Evolutionary conservation across 352 stramenopile species (phyloP), one percentile per base, ranked within the genome.

Genomic region (Achlya hypogyna): DNA sequence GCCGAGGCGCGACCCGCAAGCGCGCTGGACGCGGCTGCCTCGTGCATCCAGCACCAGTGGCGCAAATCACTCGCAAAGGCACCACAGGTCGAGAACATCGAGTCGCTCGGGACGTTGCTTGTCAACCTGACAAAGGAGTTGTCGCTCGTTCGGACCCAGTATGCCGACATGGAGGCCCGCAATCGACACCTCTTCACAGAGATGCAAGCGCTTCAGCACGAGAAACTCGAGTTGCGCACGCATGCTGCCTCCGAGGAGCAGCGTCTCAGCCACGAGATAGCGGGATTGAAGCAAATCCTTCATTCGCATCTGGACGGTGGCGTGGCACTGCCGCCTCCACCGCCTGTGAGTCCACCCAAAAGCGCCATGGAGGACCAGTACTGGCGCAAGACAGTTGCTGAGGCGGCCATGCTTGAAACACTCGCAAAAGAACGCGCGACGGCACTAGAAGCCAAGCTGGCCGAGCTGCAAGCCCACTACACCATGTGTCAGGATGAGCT

Each of bases 381-480:
- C 53, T 63, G 53, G 53, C 53, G 35, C 4, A 23, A 63, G 32
- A 27, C 53, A n/a, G 32, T 38, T 12, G 18, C 32, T 28, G 35
- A 34, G 14, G 53, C 53, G 8, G 20, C 31, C 2, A 51, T 38
- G 2, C 25, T 49, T 2, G 53, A 34, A 12, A 47, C n/a, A 14
- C 25, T 23, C 16, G 59, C 59, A 12, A 66, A 66, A 29, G n/a
- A 34, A 16, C 28, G 53, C 9, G 53, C 35, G 18, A 9, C 20
- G 34, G 35, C 4, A 16, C 29, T 51, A 16, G 59, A 66, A 25
- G 10, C 35, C 14, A 53, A 66, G 38, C 59, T 89, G 35, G 75
- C 86, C 71, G 81, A 91, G 62, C 72, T 89, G 6, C 85, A 87
- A 32, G 83, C 83, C 0, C 86, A 76, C 31, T 78, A 89, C 42